Evolutionary conservation across 2,329 filamentous ascomycete species (phyloP), one percentile per base, ranked within the genome.

Genomic region (Thyridium curvatum): DNA sequence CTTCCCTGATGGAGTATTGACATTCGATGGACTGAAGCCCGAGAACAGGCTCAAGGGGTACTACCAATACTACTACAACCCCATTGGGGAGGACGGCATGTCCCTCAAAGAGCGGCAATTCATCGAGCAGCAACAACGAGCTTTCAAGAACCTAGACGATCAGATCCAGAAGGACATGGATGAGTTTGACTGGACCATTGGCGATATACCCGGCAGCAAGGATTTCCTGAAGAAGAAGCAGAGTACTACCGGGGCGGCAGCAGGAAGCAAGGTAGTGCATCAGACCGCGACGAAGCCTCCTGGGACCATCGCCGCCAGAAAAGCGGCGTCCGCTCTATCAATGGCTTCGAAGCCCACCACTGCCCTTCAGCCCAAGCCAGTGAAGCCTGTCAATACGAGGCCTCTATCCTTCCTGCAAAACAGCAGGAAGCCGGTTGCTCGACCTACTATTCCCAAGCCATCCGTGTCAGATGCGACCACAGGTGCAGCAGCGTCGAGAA

Each of bases 401-500:
- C 31, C 41, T 13, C 28, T 34, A 30, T 21, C 39, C 41, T 34
- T 38, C 57, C n/a, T 41, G 58, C 5, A 60, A 58, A 31, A 26
- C 21, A 26, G 21, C 10, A 6, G 21, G 46, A 58, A 26, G 53
- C 53, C 33, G 41, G 49, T 34, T 26, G 21, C 21, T 26, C 21
- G 21, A 26, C 21, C 21, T 26, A 10, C 21, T 26, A 10, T 26
- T 6, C 6, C 21, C 21, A 26, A 26, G 21, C 10, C 21, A 6
- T 6, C 21, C 10, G 6, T 26, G 21, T 10, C 21, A 26, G 21
- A 26, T 6, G 6, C 21, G 10, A 26, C 21, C 6, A 26, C 74
- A 10, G 82, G 84, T 2, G 72, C 77, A 16, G 77, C 76, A 6
- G 80, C 79, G 6, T 94, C 89, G 2, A 79, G 82, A 46, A 90